Evolutionary conservation across 2,329 filamentous ascomycete genomes (phyloP), one percentile per base, ranked within the genome.

Genomic region (Metarhizium humberi): DNA sequence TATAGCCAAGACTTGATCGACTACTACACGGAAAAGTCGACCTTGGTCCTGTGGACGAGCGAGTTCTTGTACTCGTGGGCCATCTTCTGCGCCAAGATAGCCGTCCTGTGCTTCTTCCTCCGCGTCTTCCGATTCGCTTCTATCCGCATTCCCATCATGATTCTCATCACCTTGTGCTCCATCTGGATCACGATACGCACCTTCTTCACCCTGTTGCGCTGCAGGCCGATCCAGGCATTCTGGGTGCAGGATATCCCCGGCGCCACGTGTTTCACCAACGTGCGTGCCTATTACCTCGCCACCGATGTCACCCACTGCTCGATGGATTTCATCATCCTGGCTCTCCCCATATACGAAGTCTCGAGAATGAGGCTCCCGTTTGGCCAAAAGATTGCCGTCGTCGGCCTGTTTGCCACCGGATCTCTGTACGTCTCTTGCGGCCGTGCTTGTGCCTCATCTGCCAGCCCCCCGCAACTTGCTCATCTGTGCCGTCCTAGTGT

Each of bases 141-240:
- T 3, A 65, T 67, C 20, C 62, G 62, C 18, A 55, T 64, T 14
- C 62, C 66, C 11, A 67, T 69, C 3, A 57, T 61, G n/a, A 52
- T 66, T 4, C 59, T 69, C 3, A 59, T 64, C 3, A 62, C 40
- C 7, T 36, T 61, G 3, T 60, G 64, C 2, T 46, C 60, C 2
- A 51, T 62, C 1, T 69, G 67, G 67, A 61, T 69, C 32, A 54
- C 65, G 1, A 53, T 67, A 3, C 58, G 66, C 34, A 66, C 66
- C 0, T 66, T 71, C 32, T 55, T 71, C 36, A 64, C 63, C 1
- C 64, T 66, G 1, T 66, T 71, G 32, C 66, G 67, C 48, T 71
- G 69, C 46, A 42, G 67, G 4, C 70, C 70, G 0, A 56, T 71
- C 0, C 62, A 66, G 25, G 64, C 62, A 3, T 66, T 69, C 32